Percentiles rank a stretch among this genome's conserved stretches.
Evolutionary conservation across 2,329 filamentous ascomycete genomes (phyloP).

Genomic region (Paracamarosporium sp.): DNA sequence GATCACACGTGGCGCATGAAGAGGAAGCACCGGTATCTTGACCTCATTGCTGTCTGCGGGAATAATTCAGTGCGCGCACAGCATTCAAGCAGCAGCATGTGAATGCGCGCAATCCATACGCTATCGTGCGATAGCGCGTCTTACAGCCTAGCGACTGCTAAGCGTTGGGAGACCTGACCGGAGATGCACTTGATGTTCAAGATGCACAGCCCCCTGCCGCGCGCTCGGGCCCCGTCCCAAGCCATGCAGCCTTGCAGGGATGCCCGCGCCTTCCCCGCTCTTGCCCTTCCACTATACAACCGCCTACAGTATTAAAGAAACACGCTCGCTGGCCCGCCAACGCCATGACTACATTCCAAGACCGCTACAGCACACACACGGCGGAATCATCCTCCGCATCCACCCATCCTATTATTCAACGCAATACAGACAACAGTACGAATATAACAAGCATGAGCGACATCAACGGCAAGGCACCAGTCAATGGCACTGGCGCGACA

Average conservation of each 20-base stretch:
- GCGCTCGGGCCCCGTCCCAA: not conserved
- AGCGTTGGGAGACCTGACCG: not conserved
- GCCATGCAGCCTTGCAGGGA: constrained; percentile 3
- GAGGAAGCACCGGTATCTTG: not conserved
- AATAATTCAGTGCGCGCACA: not conserved
- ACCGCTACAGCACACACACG: not conserved
- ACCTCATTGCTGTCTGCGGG: not conserved
- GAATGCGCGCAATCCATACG: not conserved
- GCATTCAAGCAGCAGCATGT: too few species aligned
- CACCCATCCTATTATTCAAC: constrained; percentile 26
- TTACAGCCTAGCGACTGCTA: too few species aligned
- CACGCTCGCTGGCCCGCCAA: not conserved
- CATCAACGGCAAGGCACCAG: constrained; percentile 47
- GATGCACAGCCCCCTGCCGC: not conserved
- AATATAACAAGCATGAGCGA: constrained; percentile 32
- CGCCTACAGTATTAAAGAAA: constrained; percentile 13
- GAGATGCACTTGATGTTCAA: not conserved
- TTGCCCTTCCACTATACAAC: not conserved
- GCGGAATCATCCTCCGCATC: constrained; percentile 28
- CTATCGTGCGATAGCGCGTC: too few species aligned
- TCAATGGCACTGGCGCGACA: constrained; percentile 20
- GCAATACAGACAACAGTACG: constrained; percentile 11
- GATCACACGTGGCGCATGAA: constrained; percentile 8
- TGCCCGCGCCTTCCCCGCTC: constrained; percentile 6
- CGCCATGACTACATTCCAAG: constrained; percentile 6